These are phyloP conservation scores for Ceratobasidium sp. DNA, from an alignment of 1,284 basidiomycete species.

Conservation along the genomic window DNA sequence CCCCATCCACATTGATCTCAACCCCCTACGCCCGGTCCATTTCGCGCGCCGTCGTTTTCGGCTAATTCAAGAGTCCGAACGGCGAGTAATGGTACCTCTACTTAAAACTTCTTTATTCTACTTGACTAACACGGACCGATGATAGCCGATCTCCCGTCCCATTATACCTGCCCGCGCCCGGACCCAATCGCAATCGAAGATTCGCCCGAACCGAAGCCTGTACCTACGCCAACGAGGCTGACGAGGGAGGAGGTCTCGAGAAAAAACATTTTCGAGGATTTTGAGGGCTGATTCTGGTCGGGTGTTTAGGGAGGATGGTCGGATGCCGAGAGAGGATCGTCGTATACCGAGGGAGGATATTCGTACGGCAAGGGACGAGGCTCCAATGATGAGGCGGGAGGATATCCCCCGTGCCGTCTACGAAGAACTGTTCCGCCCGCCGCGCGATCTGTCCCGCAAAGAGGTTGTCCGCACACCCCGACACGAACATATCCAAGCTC, in stretches of 20 bases:
- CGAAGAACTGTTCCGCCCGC: no score
- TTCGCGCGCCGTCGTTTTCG: neutral
- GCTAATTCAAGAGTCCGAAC: neutral
- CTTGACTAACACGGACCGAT: neutral
- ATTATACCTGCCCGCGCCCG: neutral
- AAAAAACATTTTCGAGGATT: no score
- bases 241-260: no score
- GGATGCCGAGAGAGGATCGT: neutral
- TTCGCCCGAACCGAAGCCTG: conserved; percentile 15
- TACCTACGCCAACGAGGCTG: neutral
- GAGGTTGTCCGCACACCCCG: no score
- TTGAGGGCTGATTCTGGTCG: neutral
- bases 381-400: no score
- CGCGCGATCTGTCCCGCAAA: no score
- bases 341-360: neutral
- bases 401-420: no score
- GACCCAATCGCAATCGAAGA: conserved; percentile 28
- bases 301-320: neutral
- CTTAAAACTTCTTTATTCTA: neutral
- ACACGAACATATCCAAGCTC: no score
- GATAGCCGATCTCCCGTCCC: neutral
- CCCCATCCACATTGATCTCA: neutral
- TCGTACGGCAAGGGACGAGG: no score
- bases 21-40: neutral
- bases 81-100: neutral